Evolutionary conservation across 2,329 filamentous ascomycete species (phyloP), one percentile per base, ranked within the genome.

Genomic region (Neofusicoccum sp.): DNA sequence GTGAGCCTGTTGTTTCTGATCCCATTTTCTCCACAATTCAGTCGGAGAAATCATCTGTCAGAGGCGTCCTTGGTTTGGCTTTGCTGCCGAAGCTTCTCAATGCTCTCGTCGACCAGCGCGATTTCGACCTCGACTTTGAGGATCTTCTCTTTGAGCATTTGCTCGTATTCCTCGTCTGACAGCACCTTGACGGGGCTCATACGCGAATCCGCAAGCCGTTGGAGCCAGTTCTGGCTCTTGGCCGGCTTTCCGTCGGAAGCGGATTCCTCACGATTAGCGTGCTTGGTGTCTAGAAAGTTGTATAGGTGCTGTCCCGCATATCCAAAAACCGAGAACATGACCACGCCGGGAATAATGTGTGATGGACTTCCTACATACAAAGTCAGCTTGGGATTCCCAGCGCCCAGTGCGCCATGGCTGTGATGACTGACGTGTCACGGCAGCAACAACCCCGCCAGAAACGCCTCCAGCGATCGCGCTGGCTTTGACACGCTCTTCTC

Each of bases 121-220:
- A 95, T 91, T 63, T 93, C 89, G 1, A 85, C 89, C 65, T 95
- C 88, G 3, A 93, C 76, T 63, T 80, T 82, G 28, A 93, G 71
- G 41, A 91, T 76, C 74, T 88, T 91, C 71, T 93, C 89, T 31
- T 81, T 79, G 68, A 95, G 78, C 76, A 91, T 86, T 1, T 81
- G 76, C 62, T 84, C 82, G 69, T 95, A 95, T 66, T 95, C 86
- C 28, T 88, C 82, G 66, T 95, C 87, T 0, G 85, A 85, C 28
- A 95, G 76, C 11, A 84, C 82, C 67, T 82, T 88, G 63, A 95
- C 79, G 0, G 90, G 90, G 64, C 86, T 89, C 84, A 87, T 91
- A 68, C 83, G 87, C 33, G 85, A 88, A 49, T 85, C 81, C 33
- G 80, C 78, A 63, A 84, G 73, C 65, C 74, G 81, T 70, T 80